Conservation (phyloP, 2,329 filamentous ascomycete species). For the Zasmidium citrigriseum region DNA sequence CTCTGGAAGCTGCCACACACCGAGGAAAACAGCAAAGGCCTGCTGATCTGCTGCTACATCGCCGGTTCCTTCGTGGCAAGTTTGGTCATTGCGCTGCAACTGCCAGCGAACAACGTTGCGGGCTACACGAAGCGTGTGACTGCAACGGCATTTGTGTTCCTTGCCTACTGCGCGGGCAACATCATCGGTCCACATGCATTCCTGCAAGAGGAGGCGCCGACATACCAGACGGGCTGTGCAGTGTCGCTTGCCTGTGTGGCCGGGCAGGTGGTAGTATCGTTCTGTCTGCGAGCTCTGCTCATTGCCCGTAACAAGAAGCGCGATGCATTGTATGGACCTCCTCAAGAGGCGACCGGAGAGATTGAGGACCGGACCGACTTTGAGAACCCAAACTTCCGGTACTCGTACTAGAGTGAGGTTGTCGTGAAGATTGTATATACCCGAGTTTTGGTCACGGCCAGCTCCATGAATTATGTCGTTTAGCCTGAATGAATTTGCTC, state of each 20-base stretch:
- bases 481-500: no score
- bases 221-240: slow-evolving; percentile 56
- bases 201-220: slow-evolving; percentile 46
- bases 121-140: slow-evolving; percentile 53
- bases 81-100: slow-evolving; percentile 56
- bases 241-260: slow-evolving; percentile 51
- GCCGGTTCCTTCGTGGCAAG: slow-evolving; percentile 52
- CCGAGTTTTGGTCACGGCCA: no score
- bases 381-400: slow-evolving; percentile 34
- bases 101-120: slow-evolving; percentile 52
- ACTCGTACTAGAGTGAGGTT: slow-evolving; percentile 21
- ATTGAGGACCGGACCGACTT: slow-evolving; percentile 43
- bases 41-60: slow-evolving; percentile 57
- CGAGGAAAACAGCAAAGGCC: slow-evolving; percentile 44
- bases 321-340: slow-evolving; percentile 31
- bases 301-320: slow-evolving; percentile 42
- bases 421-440: not conserved
- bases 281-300: slow-evolving; percentile 39
- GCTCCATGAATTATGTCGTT: no score
- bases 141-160: slow-evolving; percentile 49
- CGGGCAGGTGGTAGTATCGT: slow-evolving; percentile 43
- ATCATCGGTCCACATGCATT: slow-evolving; percentile 52
- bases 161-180: slow-evolving; percentile 47
- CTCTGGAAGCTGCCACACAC: slow-evolving; percentile 52
- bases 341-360: slow-evolving; percentile 21